Base-by-base conservation (phyloP, 768 basidiomycete species). In the Rhizopogon roseolus region DNA sequence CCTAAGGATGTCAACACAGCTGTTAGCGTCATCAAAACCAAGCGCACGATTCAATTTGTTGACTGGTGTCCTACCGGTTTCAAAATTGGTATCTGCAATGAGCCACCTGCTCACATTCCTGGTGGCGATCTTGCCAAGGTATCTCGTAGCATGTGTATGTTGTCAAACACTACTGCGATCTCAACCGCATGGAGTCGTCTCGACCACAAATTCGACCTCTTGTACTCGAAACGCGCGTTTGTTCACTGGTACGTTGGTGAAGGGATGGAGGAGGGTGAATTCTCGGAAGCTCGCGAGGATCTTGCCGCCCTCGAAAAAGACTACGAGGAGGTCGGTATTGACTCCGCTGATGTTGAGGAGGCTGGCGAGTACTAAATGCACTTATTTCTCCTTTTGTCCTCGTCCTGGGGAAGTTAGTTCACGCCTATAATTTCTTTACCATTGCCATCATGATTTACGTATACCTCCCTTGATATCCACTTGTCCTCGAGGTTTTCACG, bases 281-380 rank as follows among this genome's bases (percentile, higher is more conserved):
- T 98, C 77, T 95, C 93, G 17, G 96, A 98, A 77, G 96, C 96
- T 17, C 89, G 96, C 56, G 97, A 99, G 76, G 96, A 99, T 70
- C 86, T 99, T 54, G 97, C 96, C n/a, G 96, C 96, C n/a, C 85
- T 99, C 52, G 96, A 98, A 80, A 97, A 93, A 72, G 93, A 93
- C 61, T 94, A 93, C 63, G 91, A 93, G 69, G 92, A 97, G 69
- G 93, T 86, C 60, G 81, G 84, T 50, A 76, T 73, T 28, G 74
- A 75, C 64, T 78, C 78, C 40, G 79, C 76, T 4, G 77, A 79
- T 39, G 73, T 57, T 16, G 77, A 82, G 66, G 81, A 81, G 55
- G 73, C 60, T 44, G 76, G 73, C 56, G 77, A 79, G 63, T 79
- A 79, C 64, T 79, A 70, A 61, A 55, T 41, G 53, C 14, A 50